Conservation (phyloP, 2,329 filamentous ascomycete genomes). For the Penicillium sp. region DNA sequence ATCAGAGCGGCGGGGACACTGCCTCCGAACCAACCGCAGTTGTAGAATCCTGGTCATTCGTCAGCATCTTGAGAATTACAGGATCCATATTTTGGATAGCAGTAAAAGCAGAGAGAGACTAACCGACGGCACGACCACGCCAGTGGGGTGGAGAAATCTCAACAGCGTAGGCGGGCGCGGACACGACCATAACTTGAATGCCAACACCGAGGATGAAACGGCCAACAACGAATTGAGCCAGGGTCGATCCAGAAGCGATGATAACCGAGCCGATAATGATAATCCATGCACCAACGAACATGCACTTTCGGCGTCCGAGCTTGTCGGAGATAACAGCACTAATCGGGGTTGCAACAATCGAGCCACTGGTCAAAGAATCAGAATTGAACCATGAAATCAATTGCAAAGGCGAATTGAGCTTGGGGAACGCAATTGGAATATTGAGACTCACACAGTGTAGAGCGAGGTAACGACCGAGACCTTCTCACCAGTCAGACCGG, state of each 20-base stretch:
- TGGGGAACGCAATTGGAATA: slow-evolving; percentile 9
- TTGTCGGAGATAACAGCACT: slow-evolving; percentile 55
- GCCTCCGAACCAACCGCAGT: slow-evolving; percentile 61
- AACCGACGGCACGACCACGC: slow-evolving; percentile 56
- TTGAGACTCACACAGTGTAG: slow-evolving; percentile 54
- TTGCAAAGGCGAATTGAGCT: background rate
- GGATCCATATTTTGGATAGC: background rate
- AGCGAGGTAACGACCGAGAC: slow-evolving; percentile 53
- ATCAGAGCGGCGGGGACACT: slow-evolving; percentile 58
- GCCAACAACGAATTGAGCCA: slow-evolving; percentile 54
- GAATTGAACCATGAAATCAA: background rate
- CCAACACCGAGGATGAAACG: slow-evolving; percentile 57
- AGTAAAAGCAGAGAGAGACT: slow-evolving; percentile 13
- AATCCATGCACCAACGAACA: slow-evolving; percentile 53
- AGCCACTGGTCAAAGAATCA: slow-evolving; percentile 43
- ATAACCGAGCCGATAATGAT: slow-evolving; percentile 56
- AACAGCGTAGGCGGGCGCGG: slow-evolving; percentile 57
- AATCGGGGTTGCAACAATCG: slow-evolving; percentile 43
- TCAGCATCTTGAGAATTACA: background rate
- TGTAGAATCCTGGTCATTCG: slow-evolving; percentile 51
- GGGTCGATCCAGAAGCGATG: slow-evolving; percentile 45
- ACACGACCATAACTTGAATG: slow-evolving; percentile 57
- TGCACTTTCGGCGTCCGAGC: slow-evolving; percentile 53
- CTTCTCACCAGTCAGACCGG: slow-evolving; percentile 45
- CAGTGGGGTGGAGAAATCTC: slow-evolving; percentile 59